Evolutionary conservation across 768 basidiomycete genomes (phyloP), one percentile per base, ranked within the genome.

Genomic region (Trametes cubensis): DNA sequence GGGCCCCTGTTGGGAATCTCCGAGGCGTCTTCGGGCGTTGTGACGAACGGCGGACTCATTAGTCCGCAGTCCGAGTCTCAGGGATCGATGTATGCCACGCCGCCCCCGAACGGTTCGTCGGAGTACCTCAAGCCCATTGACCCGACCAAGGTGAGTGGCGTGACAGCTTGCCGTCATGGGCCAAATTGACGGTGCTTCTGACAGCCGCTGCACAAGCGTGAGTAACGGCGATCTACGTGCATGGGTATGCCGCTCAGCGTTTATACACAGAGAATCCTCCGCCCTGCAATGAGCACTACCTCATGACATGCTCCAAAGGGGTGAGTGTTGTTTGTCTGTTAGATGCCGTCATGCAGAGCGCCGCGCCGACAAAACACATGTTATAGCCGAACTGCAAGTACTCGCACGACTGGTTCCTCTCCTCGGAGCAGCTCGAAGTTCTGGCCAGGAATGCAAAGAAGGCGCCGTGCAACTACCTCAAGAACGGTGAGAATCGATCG

Each of bases 201-300:
- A 63, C 67, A 92, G 89, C 89, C 89, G 38, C 77, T 91, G 58
- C 89, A 91, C 70, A 89, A 90, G 78, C 89, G 89, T 89, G 71
- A 62, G 87, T 78, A 11, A 13, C 34, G 13, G 10, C 40, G 14
- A 52, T 13, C 0, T 5, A 40, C 30, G 49, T 53, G 40, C 20
- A 13, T 14, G 7, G 26, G 17, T 8, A 41, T 50, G 25, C 52
- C 53, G 34, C 28, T 61, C 47, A 56, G 49, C 17, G 48, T 26
- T 21, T 28, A 26, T 46, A 21, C 45, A 14, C 72, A 92, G 91
- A 92, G 75, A 84, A 81, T 61, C 91, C 91, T 38, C 90, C 91
- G 15, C 91, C 91, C 13, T 92, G 91, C 78, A 93, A 92, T 68
- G 90, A 92, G 74, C 83, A 85, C 70, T 93, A 93, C 73, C 75